Evolutionary conservation across 2,329 filamentous ascomycete species (phyloP).

Genomic region (Elsinoe ampelina): DNA sequence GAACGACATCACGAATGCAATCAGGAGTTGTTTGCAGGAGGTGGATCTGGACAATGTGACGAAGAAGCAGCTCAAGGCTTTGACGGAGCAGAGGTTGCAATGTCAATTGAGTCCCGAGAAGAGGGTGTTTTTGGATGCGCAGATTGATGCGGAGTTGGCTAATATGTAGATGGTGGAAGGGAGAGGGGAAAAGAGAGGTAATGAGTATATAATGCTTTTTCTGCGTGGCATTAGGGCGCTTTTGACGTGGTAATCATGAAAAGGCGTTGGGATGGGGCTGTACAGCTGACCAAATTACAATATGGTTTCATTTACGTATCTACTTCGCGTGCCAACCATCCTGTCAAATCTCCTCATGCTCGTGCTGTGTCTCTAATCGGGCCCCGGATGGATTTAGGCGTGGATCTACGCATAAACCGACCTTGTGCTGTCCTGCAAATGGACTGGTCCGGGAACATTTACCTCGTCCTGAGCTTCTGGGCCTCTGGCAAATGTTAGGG

Average conservation of each 20-base stretch:
- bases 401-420: no score
- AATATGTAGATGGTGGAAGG: slow-evolving; percentile 60
- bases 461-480: no score
- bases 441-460: no score
- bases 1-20: slow-evolving; percentile 69
- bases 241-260: neutral
- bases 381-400: no score
- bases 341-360: no score
- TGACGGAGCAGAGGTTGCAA: slow-evolving; percentile 89
- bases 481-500: no score
- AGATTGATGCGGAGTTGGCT: slow-evolving; percentile 87
- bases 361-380: no score
- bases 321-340: neutral
- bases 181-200: neutral
- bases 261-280: neutral
- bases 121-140: slow-evolving; percentile 78
- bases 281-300: neutral
- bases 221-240: neutral
- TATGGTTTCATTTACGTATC: neutral
- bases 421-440: no score
- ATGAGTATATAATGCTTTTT: neutral
- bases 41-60: slow-evolving; percentile 95
- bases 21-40: slow-evolving; percentile 71
- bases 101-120: slow-evolving; percentile 80
- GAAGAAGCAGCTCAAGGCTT: slow-evolving; percentile 80